Conservation (phyloP, 305 asterid genomes). For the Fraxinus xanthoxyloides region DNA sequence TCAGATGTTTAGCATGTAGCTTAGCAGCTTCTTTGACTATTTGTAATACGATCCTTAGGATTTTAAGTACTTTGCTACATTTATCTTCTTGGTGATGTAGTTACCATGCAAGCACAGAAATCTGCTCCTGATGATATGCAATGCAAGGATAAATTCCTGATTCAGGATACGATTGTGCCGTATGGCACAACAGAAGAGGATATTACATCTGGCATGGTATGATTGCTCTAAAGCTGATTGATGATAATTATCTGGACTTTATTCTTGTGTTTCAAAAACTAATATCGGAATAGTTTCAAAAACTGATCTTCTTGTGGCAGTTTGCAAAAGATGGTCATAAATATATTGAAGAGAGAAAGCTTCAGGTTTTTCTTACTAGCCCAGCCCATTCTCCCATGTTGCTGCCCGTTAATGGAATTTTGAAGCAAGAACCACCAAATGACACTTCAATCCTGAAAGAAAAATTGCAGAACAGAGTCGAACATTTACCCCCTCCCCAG, state of each 20-base stretch:
- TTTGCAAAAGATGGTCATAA: conserved; percentile 54
- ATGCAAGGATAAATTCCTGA: conserved; percentile 83
- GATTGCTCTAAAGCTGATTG: conserved; percentile 27
- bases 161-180: conserved; percentile 75
- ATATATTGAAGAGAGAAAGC: conserved; percentile 77
- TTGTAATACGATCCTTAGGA: not conserved
- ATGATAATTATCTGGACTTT: conserved; percentile 11
- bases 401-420: conserved; percentile 53
- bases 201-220: conserved; percentile 68
- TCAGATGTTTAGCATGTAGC: conserved; percentile 13
- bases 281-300: not conserved
- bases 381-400: conserved; percentile 46
- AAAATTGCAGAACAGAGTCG: conserved; percentile 46
- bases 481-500: conserved; percentile 43
- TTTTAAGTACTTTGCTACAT: not conserved
- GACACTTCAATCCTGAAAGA: conserved; percentile 35
- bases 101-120: conserved; percentile 88
- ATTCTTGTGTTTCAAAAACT: not conserved
- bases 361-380: conserved; percentile 61
- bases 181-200: conserved; percentile 73
- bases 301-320: conserved; percentile 37
- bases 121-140: conserved; percentile 57
- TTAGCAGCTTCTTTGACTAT: conserved; percentile 15
- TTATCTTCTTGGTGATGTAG: conserved; percentile 25
- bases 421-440: conserved; percentile 51